Evolutionary conservation across 345 rosid genomes (phyloP).

Genomic region (Dipteronia sinensis): DNA sequence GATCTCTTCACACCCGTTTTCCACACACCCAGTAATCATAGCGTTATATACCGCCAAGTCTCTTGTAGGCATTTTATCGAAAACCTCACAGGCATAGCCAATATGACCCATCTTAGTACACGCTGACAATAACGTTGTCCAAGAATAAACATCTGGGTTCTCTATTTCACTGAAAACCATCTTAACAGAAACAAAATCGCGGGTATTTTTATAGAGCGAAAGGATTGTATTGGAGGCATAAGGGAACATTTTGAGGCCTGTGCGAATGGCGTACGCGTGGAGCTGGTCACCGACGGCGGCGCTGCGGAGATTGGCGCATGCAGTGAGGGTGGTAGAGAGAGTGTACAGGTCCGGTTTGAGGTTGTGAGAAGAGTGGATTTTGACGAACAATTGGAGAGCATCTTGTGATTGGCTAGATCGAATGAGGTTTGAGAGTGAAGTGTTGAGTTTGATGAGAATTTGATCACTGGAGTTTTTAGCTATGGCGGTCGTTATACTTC

Average conservation of each 20-base stretch:
- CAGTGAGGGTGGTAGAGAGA: constrained; percentile 57
- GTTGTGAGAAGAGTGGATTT: constrained; percentile 37
- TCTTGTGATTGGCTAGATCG: constrained; percentile 46
- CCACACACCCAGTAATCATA: constrained; percentile 70
- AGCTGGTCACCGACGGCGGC: constrained; percentile 49
- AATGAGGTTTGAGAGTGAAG: constrained; percentile 41
- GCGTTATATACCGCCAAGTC: constrained; percentile 69
- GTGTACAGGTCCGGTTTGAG: constrained; percentile 67
- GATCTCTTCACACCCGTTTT: constrained; percentile 44
- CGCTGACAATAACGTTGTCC: constrained; percentile 62
- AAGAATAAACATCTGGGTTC: constrained; percentile 65
- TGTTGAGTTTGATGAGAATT: constrained; percentile 52
- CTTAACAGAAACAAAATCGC: constrained; percentile 39
- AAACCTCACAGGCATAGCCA: constrained; percentile 52
- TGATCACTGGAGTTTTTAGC: constrained; percentile 20
- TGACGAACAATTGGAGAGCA: constrained; percentile 55
- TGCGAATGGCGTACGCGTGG: constrained; percentile 55
- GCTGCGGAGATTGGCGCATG: constrained; percentile 54
- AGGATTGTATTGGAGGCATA: constrained; percentile 72
- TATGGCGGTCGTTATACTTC: constrained; percentile 14
- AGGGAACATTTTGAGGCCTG: constrained; percentile 44
- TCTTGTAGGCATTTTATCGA: constrained; percentile 51
- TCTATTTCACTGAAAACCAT: constrained; percentile 52
- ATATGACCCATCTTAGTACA: constrained; percentile 49
- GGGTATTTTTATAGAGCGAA: constrained; percentile 48